Evolutionary conservation across 2,329 filamentous ascomycete species (phyloP), one percentile per base, ranked within the genome.

Genomic region (Epichloe sibirici): DNA sequence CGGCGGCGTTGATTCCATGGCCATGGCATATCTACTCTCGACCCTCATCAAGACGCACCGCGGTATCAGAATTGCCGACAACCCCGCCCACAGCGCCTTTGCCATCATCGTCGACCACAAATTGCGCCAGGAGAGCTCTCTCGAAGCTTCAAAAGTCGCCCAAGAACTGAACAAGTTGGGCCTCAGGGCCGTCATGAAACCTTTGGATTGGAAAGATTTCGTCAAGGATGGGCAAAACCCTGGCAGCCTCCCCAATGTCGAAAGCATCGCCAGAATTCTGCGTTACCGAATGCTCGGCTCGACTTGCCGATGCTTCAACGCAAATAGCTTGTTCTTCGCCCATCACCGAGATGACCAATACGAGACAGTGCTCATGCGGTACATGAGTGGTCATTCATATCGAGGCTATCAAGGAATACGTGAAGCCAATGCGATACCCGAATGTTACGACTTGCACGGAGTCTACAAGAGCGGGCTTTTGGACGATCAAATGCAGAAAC

Each of bases 1-100:
- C 63, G 93, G 93, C 25, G 93, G 93, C 7, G 87, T 93, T 40
- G 93, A 98, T 68, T 97, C 91, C n/a, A 98, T 97, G 90, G 91
- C 91, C 31, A 74, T 98, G 55, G 89, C 90, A 52, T 82, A 75
- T 55, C 76, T 97, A 38, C 88, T 86, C 64, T 76, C 74, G 48
- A 67, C 72, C 45, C 61, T 77, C 38, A 67, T 68, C 39, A 64
- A 55, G 3, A 55, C 56, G 3, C 62, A 71, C 45, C 62, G 61
- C 2, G 54, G 58, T 28, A 61, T 72, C 56, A 68, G 58, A 44
- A 62, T 81, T 28, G 69, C 69, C 37, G 76, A 76, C 59, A 72
- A 75, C 54, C 69, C 72, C 13, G 61, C 73, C 39, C 57, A 59
- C 11, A 59, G 61, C 40, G 74, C 76, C 53, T 60, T 66, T 34